Conservation (phyloP, 805 yeast species). For the Ogataea wickerhamii region DNA sequence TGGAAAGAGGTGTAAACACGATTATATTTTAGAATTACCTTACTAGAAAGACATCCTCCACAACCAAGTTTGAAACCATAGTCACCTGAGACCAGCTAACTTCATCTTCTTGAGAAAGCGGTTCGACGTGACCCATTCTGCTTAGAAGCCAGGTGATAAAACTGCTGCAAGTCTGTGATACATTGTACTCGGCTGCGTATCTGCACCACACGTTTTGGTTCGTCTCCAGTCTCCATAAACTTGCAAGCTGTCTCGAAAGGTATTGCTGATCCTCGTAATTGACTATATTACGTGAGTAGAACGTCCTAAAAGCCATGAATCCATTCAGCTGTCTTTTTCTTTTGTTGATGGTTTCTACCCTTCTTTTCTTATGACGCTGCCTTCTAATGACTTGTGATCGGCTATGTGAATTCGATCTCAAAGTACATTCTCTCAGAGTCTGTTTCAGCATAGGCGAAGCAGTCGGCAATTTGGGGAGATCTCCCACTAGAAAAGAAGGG, state of each 20-base stretch:
- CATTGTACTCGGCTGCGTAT: conserved; percentile 32
- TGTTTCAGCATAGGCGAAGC: conserved; percentile 6
- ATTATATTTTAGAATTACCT: too few species aligned
- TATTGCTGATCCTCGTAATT: conserved; percentile 10
- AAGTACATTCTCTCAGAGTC: conserved; percentile 1
- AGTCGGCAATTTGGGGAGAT: conserved; percentile 11
- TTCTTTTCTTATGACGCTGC: not conserved
- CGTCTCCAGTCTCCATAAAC: conserved; percentile 28
- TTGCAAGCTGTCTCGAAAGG: conserved; percentile 12
- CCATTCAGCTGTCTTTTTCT: conserved; percentile 14
- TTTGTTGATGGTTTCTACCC: not conserved
- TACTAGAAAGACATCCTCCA: conserved; percentile 17
- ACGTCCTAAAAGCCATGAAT: conserved; percentile 18
- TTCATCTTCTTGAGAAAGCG: not conserved
- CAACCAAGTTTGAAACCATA: conserved; percentile 17
- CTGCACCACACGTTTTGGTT: conserved; percentile 31
- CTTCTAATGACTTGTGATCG: not conserved
- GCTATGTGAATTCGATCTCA: not conserved
- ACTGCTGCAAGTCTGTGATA: conserved; percentile 3
- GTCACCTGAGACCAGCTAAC: conserved; percentile 8
- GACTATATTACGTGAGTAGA: conserved; percentile 11
- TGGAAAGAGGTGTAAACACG: too few species aligned
- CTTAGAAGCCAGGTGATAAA: conserved; percentile 20
- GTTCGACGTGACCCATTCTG: conserved; percentile 5
- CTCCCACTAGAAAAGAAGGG: conserved; percentile 4